Base-by-base conservation (phyloP, 2,329 filamentous ascomycete species). In the Coleophoma eucalyptorum region DNA sequence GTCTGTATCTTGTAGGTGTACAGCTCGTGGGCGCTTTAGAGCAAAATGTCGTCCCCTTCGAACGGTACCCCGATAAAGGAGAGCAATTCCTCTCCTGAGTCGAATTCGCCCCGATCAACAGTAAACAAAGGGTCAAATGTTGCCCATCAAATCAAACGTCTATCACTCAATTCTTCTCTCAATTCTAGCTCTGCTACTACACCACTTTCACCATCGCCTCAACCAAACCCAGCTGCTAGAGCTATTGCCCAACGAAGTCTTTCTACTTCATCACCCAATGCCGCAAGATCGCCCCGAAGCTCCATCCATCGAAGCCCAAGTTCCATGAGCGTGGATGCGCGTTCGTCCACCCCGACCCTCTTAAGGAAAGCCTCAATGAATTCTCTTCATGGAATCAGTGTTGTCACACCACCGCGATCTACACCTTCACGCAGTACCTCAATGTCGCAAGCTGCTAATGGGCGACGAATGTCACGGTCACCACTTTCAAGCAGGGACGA, bases 341-440 rank as follows among this genome's bases (percentile, higher is more conserved):
- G 71, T 45, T 66, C 72, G 13, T 57, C 67, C 33, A 73, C 72
- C 38, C 71, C 74, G 45, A 67, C 65, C 13, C 59, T 76, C 15
- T 62, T 62, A 11, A 64, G 69, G 46, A 73, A 73, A 58, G 64
- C 69, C 3, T 77, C 73, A 2, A 67, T 63, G 51, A 70, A 67
- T 26, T 75, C 73, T 2, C 60, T 76, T 3, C 69, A 72, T 40
- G 61, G 61, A 37, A 63, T 67, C 31, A 69, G 71, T 16, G 59
- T 62, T 18, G 58, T 65, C 4, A 68, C 64, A 1, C 66, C 70
- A 20, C 67, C 67, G 18, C 65, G 67, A 51, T 60, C 61, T 34
- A 60, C 65, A 26, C 61, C 62, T 38, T 69, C 69, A 45, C 68
- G 72, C 43, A 68, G 72, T 16, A 75, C 73, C 13, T 71, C 72